Base-by-base conservation (phyloP, 768 basidiomycete genomes). In the Rhodotorula sphaerocarpa region DNA sequence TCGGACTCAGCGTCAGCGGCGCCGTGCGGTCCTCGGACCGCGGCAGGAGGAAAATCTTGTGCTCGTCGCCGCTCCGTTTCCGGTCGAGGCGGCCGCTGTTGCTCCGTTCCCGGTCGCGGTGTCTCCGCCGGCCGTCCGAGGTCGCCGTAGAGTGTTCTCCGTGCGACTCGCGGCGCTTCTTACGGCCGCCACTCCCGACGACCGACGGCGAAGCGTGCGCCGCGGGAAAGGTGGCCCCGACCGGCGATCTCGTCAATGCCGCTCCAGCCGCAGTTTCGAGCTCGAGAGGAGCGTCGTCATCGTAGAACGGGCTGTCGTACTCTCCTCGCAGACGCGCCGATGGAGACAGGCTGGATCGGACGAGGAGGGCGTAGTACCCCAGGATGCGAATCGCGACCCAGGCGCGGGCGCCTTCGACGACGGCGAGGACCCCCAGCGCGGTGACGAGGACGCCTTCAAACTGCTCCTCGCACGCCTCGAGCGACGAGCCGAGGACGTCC, bases 391-490 rank as follows among this genome's bases (percentile, higher is more conserved):
- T 10, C 7, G 52, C 64, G 14, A 10, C 47, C 41, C 42, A 58
- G 25, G 25, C 44, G 21, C 63, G 36, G 15, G 45, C 1, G 7
- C 48, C 57, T 14, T 64, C 52, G n/a, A 61, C 55, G 20, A 57
- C 21, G 15, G 39, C 46, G 23, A 61, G 15, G 21, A 46, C 2
- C 5, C 9, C 33, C 9, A 55, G 16, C 12, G 48, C 27, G 20
- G 47, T 41, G n/a, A 56, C 4, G 53, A 64, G 33, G n/a, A 50
- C 20, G 20, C 57, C 53, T 18, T 58, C 57, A 52, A 65, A 60
- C 28, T 48, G 46, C 20, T 67, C 66, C 33, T 67, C 66, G 53
- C 66, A 67, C 14, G 44, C 28, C 20, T 67, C 66, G 27, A 67
- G 47, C 12, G 41, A 45, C 34, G 58, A 28, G 18, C 66, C 66